Percentiles rank a stretch among this genome's conserved stretches.
These are phyloP conservation scores for Rhizopus microsporus DNA, from an alignment of 371 early-diverging fungal genomes.

Conservation along the genomic window DNA sequence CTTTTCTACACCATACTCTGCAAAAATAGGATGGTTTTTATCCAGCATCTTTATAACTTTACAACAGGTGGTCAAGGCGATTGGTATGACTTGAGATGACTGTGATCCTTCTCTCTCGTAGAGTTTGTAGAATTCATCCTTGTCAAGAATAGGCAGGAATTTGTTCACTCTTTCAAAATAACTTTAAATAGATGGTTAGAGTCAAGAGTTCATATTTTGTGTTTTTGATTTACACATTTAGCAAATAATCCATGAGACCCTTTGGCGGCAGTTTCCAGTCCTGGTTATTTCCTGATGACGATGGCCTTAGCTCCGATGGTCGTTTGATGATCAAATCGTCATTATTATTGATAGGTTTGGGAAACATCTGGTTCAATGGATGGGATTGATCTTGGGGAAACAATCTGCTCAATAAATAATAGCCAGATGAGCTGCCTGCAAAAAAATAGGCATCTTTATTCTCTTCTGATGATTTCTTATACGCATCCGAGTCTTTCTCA, in stretches of 20 bases:
- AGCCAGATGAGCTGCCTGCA: constrained; percentile 44
- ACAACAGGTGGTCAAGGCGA: constrained; percentile 25
- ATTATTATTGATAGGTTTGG: constrained; percentile 21
- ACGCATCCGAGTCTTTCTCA: neutral
- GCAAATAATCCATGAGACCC: constrained; percentile 27
- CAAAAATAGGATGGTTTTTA: constrained; percentile 22
- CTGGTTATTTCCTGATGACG: constrained; percentile 1
- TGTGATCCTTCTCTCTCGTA: constrained; percentile 18
- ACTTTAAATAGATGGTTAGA: constrained; percentile 7
- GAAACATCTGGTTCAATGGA: neutral
- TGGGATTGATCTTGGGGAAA: constrained; percentile 17
- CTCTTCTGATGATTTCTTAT: neutral
- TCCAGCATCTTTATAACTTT: constrained; percentile 17
- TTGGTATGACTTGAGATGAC: constrained; percentile 6
- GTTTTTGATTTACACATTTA: constrained; percentile 24
- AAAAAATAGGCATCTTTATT: constrained; percentile 16
- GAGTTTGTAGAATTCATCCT: constrained; percentile 31
- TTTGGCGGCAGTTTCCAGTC: constrained; percentile 40
- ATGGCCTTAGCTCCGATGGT: neutral
- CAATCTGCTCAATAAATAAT: constrained; percentile 33
- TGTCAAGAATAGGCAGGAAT: constrained; percentile 40
- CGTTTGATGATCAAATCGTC: constrained; percentile 35
- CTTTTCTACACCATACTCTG: constrained; percentile 25
- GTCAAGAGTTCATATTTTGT: neutral
- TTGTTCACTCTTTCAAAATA: constrained; percentile 34